Percentiles rank a stretch among this genome's conserved stretches.
Evolutionary conservation across 2,329 filamentous ascomycete genomes (phyloP).

Genomic region (Pseudocercospora vitis): DNA sequence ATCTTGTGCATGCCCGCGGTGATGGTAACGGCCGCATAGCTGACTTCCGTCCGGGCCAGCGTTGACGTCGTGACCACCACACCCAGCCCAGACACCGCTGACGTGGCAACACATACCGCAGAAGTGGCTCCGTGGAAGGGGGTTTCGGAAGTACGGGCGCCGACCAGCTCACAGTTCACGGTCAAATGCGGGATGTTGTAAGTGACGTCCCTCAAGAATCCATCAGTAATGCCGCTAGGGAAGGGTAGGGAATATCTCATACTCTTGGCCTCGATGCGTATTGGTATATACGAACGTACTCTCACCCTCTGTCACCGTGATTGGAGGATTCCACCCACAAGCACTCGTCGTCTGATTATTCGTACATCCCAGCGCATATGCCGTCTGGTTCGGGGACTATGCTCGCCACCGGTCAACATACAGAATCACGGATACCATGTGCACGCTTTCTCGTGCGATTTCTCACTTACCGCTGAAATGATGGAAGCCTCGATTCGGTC

Average conservation of each 20-base stretch:
- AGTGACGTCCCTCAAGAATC: slow-evolving; percentile 4
- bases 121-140: slow-evolving; percentile 25
- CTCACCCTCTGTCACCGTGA: slow-evolving; percentile 35
- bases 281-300: slow-evolving; percentile 31
- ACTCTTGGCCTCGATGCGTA: slow-evolving; percentile 19
- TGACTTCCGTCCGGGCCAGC: slow-evolving; percentile 31
- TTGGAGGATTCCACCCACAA: slow-evolving; percentile 29
- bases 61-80: slow-evolving; percentile 32
- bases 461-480: slow-evolving; percentile 23
- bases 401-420: not conserved
- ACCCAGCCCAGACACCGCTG: slow-evolving; percentile 28
- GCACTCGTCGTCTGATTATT: slow-evolving; percentile 17
- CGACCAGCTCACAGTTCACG: slow-evolving; percentile 30
- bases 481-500: slow-evolving; percentile 25
- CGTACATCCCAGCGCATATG: slow-evolving; percentile 32
- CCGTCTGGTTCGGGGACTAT: slow-evolving; percentile 28
- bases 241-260: slow-evolving; percentile 5
- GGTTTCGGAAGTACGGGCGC: slow-evolving; percentile 25
- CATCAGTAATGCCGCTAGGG: not conserved
- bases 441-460: not conserved
- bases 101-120: slow-evolving; percentile 29
- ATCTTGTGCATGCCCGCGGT: slow-evolving; percentile 32
- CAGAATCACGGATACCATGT: not conserved
- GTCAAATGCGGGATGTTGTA: slow-evolving; percentile 19
- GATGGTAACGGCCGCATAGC: slow-evolving; percentile 32